Base-by-base conservation (phyloP, 129 eudicot species). In the Cynara cardunculus region DNA sequence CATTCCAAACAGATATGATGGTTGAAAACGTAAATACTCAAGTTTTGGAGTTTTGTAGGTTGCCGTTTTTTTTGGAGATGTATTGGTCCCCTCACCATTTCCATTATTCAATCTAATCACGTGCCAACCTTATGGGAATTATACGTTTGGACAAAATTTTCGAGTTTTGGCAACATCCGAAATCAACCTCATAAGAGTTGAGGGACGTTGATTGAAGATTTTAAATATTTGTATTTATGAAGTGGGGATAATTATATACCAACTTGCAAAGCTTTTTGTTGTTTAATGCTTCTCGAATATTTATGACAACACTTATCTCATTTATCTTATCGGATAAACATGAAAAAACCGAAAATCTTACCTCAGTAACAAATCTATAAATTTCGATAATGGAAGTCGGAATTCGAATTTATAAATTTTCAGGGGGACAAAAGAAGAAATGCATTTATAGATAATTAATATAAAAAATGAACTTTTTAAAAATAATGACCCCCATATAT, bases 51-150 rank as follows among this genome's bases (percentile, higher is more conserved):
- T 25, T 28, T 69, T 27, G 24, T 64, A 12, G 12, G 49, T 64
- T 79, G 14, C 53, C 32, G n/a, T 12, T 74, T 37, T 46, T 37
- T 16, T 19, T 19, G 16, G 68, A 14, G 28, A 22, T 31, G 19
- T 49, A 24, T 67, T 81, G 85, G 85, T 46, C 80, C 85, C 76
- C 75, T 74, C 16, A 19, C 28, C 69, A 65, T 28, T 75, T 28
- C 11, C 21, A 68, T 28, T 67, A 75, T 49, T 75, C 76, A 74
- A 24, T 53, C 12, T 26, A 64, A 69, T 75, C 80, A 53, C 80
- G 69, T 75, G 61, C 69, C 76, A 25, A 32, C 76, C 19, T 26
- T 31, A 74, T 28, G 56, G 74, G 26, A 72, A 34, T n/a, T 35
- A 37, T 16, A n/a, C 66, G 28, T 37, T 12, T 0, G 74, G 72